phyloP scores from a whole-genome alignment of 345 rosid species.

The Eucalyptus melliodora region DNA sequence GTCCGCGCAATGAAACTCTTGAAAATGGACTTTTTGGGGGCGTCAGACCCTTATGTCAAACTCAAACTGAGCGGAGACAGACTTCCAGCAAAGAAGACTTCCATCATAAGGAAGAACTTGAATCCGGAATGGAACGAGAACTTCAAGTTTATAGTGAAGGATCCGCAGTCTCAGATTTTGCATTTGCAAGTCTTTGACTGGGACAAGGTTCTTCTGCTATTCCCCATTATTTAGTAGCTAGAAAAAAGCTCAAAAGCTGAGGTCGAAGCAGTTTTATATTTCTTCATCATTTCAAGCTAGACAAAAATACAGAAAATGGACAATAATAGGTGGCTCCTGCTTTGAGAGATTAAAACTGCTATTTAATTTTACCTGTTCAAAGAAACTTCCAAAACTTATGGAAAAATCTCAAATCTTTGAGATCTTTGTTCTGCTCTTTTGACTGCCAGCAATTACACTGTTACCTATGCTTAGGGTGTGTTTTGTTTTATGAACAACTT shows the following conservation, averaged over 20 bases:
- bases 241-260: background rate
- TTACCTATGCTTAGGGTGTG: background rate
- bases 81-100: conserved; percentile 29
- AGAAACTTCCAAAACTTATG: background rate
- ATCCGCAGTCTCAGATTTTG: conserved; percentile 28
- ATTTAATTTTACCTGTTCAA: background rate
- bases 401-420: background rate
- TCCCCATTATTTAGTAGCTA: background rate
- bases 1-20: conserved; percentile 23
- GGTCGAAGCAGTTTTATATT: background rate
- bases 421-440: background rate
- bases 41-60: conserved; percentile 44
- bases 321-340: background rate
- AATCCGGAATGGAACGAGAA: conserved; percentile 47
- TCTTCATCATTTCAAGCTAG: background rate
- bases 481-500: background rate
- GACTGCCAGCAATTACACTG: background rate
- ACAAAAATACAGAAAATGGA: background rate
- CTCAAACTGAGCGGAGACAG: conserved; percentile 27
- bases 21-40: conserved; percentile 38
- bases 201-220: conserved; percentile 23
- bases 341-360: background rate
- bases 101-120: conserved; percentile 26
- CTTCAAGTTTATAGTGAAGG: conserved; percentile 37
- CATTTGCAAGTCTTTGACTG: conserved; percentile 32